Evolutionary conservation across 116 monocot species (phyloP).

Genomic region (Dioscorea cayenensis): DNA sequence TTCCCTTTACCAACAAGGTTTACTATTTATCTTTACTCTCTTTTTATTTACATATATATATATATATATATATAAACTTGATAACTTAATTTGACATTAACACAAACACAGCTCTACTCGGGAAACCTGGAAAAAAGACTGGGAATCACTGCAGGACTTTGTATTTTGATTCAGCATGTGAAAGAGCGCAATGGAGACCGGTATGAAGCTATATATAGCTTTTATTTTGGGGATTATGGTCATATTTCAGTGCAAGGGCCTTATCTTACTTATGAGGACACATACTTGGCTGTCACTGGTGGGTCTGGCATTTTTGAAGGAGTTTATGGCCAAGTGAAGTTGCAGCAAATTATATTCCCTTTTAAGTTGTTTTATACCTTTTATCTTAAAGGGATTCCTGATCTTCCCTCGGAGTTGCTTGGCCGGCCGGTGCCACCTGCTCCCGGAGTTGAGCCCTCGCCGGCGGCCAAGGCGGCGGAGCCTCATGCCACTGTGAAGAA

Average conservation of each 20-base stretch:
- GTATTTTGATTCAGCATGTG: constrained; percentile 34
- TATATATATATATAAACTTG: neutral
- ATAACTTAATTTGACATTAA: neutral
- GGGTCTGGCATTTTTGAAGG: constrained; percentile 31
- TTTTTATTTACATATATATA: neutral
- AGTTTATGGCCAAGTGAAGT: constrained; percentile 28
- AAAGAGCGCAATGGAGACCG: constrained; percentile 26
- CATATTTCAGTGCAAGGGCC: constrained; percentile 36
- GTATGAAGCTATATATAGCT: constrained; percentile 41
- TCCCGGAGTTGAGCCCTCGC: constrained; percentile 21
- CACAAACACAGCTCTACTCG: constrained; percentile 17
- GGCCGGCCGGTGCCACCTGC: constrained; percentile 23
- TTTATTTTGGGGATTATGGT: constrained; percentile 42
- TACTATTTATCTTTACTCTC: neutral
- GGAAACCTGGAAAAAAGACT: constrained; percentile 32
- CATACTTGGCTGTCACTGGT: constrained; percentile 30
- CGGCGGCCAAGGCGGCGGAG: constrained; percentile 20
- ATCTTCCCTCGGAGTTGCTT: constrained; percentile 25
- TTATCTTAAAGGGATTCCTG: constrained; percentile 27
- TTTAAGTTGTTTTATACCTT: constrained; percentile 41
- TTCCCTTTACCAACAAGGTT: constrained; percentile 50
- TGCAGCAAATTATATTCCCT: constrained; percentile 31
- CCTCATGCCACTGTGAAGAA: constrained; percentile 27
- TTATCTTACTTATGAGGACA: constrained; percentile 30
- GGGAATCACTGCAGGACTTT: constrained; percentile 34